A percentile compares a stretch with the other conserved stretches of the same genome.
Evolutionary conservation across 148 eudicot species (phyloP).

Genomic region (Chenopodium quinoa): DNA sequence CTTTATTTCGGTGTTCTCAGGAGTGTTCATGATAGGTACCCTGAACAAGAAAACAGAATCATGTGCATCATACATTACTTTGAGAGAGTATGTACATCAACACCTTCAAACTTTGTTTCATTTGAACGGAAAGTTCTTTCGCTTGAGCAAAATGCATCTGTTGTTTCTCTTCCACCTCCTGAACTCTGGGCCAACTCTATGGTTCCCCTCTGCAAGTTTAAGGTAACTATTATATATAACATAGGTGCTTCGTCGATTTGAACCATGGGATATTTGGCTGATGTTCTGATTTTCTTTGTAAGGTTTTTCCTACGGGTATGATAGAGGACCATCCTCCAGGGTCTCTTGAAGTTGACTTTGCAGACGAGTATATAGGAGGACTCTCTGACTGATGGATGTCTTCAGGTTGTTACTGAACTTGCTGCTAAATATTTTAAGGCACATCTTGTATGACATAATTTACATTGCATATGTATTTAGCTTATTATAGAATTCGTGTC

Average conservation of each 20-base stretch:
- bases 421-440: not conserved
- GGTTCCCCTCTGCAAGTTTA: conserved; percentile 54
- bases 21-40: conserved; percentile 52
- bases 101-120: conserved; percentile 59
- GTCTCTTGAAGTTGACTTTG: conserved; percentile 85
- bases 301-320: conserved; percentile 60
- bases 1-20: conserved; percentile 32
- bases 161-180: conserved; percentile 41
- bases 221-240: conserved; percentile 41
- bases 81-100: conserved; percentile 58
- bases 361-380: conserved; percentile 75
- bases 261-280: not conserved
- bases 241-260: not conserved
- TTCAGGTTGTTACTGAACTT: conserved; percentile 46
- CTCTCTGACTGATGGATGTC: conserved; percentile 72
- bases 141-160: conserved; percentile 26
- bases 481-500: not conserved
- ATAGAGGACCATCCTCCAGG: conserved; percentile 70
- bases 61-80: conserved; percentile 74
- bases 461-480: not conserved
- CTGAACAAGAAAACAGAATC: conserved; percentile 61
- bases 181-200: conserved; percentile 60
- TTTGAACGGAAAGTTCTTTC: conserved; percentile 81
- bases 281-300: conserved; percentile 9
- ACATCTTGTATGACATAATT: not conserved